Evolutionary conservation across 169 alveolate species (phyloP).

Genomic region (Plasmodium gonderi): DNA sequence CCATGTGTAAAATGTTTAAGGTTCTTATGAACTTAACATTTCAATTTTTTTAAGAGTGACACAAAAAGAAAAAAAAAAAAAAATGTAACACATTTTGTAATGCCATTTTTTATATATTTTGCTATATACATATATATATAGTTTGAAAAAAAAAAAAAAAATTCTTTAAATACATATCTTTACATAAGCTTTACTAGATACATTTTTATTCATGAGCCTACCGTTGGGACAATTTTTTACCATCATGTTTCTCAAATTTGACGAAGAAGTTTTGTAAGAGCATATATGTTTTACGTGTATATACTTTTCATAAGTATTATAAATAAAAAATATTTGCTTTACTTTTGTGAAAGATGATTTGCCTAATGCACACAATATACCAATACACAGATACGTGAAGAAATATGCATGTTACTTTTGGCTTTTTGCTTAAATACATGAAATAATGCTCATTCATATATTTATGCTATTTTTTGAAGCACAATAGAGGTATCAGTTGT

Average conservation of each 20-base stretch:
- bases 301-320: too few species aligned
- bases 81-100: neutral
- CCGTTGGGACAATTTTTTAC: neutral
- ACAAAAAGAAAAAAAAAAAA: neutral
- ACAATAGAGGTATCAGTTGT: too few species aligned
- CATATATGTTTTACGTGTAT: too few species aligned
- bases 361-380: too few species aligned
- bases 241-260: neutral
- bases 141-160: conserved; percentile 12
- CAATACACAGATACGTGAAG: neutral
- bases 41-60: neutral
- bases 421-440: neutral
- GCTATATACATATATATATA: neutral
- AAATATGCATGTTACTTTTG: neutral
- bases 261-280: neutral
- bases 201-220: neutral
- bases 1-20: neutral
- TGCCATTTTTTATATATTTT: neutral
- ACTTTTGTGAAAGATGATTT: neutral
- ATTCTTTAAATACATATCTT: neutral
- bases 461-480: too few species aligned
- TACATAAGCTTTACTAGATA: conserved; percentile 38
- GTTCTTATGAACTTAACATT: neutral
- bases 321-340: neutral
- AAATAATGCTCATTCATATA: too few species aligned